Conservation (phyloP, 2,329 filamentous ascomycete genomes). For the Ceratocystis albifundus region DNA sequence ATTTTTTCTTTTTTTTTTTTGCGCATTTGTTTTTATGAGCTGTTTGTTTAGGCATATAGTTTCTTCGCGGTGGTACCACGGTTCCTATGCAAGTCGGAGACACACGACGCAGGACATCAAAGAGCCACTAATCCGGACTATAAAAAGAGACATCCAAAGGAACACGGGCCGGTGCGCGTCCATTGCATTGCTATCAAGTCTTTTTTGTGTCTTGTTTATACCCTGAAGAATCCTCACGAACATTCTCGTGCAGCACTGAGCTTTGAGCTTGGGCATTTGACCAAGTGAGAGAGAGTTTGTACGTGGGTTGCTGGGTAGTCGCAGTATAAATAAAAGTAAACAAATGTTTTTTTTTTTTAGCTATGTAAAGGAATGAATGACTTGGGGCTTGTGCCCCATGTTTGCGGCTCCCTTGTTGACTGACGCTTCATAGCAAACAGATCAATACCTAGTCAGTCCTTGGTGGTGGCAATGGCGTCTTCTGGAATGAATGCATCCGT, state of each 20-base stretch:
- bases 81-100: neutral
- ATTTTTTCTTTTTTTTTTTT: no score
- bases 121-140: neutral
- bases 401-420: no score
- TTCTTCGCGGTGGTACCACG: no score
- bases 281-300: neutral
- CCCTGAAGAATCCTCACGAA: conserved; percentile 1
- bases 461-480: neutral
- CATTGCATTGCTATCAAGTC: neutral
- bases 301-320: neutral
- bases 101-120: neutral
- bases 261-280: neutral
- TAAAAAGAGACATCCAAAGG: neutral
- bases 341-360: no score
- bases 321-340: neutral
- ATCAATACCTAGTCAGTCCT: no score
- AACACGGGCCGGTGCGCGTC: neutral
- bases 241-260: conserved; percentile 1
- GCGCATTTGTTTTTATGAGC: neutral
- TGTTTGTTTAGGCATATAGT: neutral
- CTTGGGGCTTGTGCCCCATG: no score
- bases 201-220: neutral
- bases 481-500: neutral
- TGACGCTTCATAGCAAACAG: no score
- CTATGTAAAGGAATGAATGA: no score